A percentile compares a stretch with the other conserved stretches of the same genome.
Evolutionary conservation across 495 filamentous ascomycete species (phyloP).

Genomic region (Penicillium bovifimosum): DNA sequence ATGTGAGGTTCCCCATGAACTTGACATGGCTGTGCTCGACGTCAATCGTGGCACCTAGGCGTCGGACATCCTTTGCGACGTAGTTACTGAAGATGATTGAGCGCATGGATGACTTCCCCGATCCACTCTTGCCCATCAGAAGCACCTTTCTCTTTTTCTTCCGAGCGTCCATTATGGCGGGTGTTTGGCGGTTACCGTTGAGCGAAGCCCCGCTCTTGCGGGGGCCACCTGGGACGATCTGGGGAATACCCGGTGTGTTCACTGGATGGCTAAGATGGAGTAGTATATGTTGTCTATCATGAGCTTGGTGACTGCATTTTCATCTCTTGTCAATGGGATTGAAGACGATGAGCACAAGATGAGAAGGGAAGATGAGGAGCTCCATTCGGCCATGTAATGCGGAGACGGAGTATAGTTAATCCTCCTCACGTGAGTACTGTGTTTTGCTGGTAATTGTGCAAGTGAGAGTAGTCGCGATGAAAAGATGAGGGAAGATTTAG

Average conservation of each 20-base stretch:
- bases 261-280: background rate
- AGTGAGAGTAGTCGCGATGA: background rate
- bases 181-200: conserved; percentile 8
- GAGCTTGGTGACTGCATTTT: background rate
- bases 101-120: conserved; percentile 99
- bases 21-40: conserved; percentile 97
- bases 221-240: conserved; percentile 15
- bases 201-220: conserved; percentile 31
- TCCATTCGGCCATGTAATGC: conserved; percentile 19
- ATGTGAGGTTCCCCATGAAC: conserved; percentile 92
- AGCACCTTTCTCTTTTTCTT: conserved; percentile 56
- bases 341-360: background rate
- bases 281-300: background rate
- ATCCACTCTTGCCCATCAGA: conserved; percentile 85
- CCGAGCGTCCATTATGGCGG: conserved; percentile 38
- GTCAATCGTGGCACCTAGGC: conserved; percentile 95
- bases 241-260: conserved; percentile 2
- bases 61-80: conserved; percentile 89
- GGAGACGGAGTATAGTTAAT: conserved; percentile 19
- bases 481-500: too few relatives aligned
- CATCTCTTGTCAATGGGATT: background rate
- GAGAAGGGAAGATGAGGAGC: conserved; percentile 6
- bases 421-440: conserved; percentile 15
- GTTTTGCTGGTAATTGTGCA: background rate
- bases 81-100: conserved; percentile 98